phyloP scores from a whole-genome alignment of 805 yeast species.

The Wickerhamiella sorbophila region DNA sequence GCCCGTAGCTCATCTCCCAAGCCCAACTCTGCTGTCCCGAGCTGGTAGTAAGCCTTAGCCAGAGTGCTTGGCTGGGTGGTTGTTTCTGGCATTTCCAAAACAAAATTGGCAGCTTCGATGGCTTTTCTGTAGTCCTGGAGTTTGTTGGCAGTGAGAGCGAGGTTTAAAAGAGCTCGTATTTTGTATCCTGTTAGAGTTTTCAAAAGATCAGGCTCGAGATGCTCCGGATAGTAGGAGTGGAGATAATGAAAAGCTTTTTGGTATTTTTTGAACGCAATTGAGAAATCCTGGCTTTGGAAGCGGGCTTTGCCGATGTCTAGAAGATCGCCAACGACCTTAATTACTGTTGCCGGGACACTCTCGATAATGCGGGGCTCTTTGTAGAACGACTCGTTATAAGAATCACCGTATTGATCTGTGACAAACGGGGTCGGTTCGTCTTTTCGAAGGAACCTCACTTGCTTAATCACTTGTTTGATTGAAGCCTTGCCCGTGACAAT shows the following conservation, averaged over 20 bases:
- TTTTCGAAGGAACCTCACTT: constrained; percentile 10
- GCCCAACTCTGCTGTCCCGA: constrained; percentile 54
- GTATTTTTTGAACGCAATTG: constrained; percentile 54
- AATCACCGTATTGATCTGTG: constrained; percentile 15
- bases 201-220: constrained; percentile 19
- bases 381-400: constrained; percentile 14
- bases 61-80: constrained; percentile 41
- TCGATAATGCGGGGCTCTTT: constrained; percentile 19
- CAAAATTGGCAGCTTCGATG: constrained; percentile 47
- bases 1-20: constrained; percentile 61
- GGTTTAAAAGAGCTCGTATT: constrained; percentile 52
- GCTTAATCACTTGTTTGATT: constrained; percentile 1
- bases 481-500: constrained; percentile 16
- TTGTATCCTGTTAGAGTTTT: constrained; percentile 35
- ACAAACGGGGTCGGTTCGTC: constrained; percentile 15
- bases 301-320: constrained; percentile 56
- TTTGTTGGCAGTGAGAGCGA: constrained; percentile 60
- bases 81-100: constrained; percentile 41
- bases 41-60: constrained; percentile 75
- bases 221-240: constrained; percentile 61
- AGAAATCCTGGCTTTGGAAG: constrained; percentile 46
- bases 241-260: constrained; percentile 55
- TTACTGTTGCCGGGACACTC: constrained; percentile 13
- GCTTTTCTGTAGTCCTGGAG: constrained; percentile 39
- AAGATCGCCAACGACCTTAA: constrained; percentile 7